These are phyloP conservation scores for Coniferiporia weirii DNA, from an alignment of 1,284 basidiomycete species.

Conservation along the genomic window DNA sequence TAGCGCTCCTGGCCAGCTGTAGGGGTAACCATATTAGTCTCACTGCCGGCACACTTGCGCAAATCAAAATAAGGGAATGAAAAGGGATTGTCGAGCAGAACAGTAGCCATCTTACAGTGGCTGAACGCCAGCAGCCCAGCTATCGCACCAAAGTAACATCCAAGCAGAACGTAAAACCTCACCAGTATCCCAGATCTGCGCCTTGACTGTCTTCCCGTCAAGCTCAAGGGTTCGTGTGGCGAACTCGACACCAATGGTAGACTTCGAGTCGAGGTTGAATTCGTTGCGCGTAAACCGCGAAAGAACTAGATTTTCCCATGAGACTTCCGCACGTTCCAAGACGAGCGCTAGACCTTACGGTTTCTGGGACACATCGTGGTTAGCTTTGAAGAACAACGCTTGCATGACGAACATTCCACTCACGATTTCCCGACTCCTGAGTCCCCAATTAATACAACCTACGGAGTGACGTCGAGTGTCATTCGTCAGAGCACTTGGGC, in stretches of 20 bases:
- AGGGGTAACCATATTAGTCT: not conserved
- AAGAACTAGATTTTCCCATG: slow-evolving; percentile 46
- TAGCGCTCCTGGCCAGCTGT: slow-evolving; percentile 97
- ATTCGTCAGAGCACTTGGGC: not conserved
- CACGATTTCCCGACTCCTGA: slow-evolving; percentile 98
- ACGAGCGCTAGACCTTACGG: not conserved
- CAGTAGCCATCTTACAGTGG: not conserved
- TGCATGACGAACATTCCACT: slow-evolving; percentile 34
- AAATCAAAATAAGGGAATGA: not conserved
- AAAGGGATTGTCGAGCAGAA: not conserved
- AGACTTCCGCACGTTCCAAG: not conserved
- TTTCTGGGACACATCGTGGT: not conserved
- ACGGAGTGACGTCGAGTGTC: slow-evolving; percentile 2
- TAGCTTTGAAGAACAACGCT: not conserved
- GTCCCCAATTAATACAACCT: slow-evolving; percentile 98
- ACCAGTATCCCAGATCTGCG: slow-evolving; percentile 99
- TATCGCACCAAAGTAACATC: not conserved
- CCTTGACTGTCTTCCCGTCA: slow-evolving; percentile 96
- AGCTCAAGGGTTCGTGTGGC: slow-evolving; percentile 94
- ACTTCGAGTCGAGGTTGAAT: slow-evolving; percentile 98
- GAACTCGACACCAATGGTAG: slow-evolving; percentile 99
- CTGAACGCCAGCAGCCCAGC: not conserved
- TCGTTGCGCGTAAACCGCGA: slow-evolving; percentile 99
- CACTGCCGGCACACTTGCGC: not conserved
- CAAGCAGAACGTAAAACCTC: slow-evolving; percentile 27